Evolutionary conservation across 129 eudicot genomes (phyloP), one percentile per base, ranked within the genome.

Genomic region (Deinandra increscens): DNA sequence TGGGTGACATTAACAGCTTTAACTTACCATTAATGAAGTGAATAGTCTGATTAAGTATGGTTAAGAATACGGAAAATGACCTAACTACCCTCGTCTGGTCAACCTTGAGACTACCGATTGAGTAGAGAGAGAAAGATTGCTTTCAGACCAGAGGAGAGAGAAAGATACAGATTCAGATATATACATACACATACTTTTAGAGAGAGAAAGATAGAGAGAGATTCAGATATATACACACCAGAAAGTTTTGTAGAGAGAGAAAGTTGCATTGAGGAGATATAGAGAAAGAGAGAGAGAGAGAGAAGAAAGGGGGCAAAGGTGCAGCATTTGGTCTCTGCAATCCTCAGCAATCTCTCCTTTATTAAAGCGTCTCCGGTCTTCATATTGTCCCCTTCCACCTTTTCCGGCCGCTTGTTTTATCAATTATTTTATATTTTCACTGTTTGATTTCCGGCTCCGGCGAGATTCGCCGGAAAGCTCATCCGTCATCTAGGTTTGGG

Each of bases 261-360:
- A 6, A 65, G 46, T 49, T 44, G 49, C 2, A 72, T 43, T 19
- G 45, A 34, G 7, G 20, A 59, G 44, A 44, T 64, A 42, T 12
- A 26, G 4, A 33, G 0, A 45, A 18, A 78, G 78, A 75, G 44
- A 75, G 66, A 68, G 33, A 26, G 60, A 36, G 58, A 60, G 31
- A 36, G 54, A 41, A 44, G 81, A 44, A 54, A 19, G 80, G 81
- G 87, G 87, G 72, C 84, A 84, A 54, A 70, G 66, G 44, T 78
- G 71, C 89, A 78, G 77, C 86, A 79, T 82, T 75, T 85, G 82
- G 81, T 77, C 81, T 71, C 66, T 70, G 71, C 77, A 77, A 70
- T 54, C 51, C 81, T 77, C 72, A 70, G 81, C 81, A 77, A 77
- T 55, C 65, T 17, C 66, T 70, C 81, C 81, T 77, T 77, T 77